These are phyloP conservation scores for Tuber melanosporum DNA, from an alignment of 495 filamentous ascomycete species.

Conservation along the genomic window DNA sequence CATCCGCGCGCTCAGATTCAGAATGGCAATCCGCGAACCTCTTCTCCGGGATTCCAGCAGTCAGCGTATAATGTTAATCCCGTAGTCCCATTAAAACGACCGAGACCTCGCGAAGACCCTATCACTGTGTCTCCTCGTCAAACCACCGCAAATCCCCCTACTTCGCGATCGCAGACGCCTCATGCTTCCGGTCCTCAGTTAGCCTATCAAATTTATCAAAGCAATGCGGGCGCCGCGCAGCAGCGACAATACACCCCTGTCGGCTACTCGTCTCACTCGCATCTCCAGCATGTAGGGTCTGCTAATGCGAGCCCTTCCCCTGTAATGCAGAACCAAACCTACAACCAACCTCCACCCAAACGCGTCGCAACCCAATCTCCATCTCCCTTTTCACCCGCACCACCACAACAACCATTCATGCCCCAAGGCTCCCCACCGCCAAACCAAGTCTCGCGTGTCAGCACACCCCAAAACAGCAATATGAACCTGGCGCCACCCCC, in stretches of 20 bases:
- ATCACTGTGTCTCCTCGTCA: conserved; percentile 75
- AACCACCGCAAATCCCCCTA: conserved; percentile 63
- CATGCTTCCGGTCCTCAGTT: conserved; percentile 38
- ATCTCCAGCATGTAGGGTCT: conserved; percentile 74
- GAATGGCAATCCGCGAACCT: conserved; percentile 75
- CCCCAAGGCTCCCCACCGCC: conserved; percentile 71
- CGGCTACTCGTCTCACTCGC: conserved; percentile 55
- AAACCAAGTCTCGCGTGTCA: conserved; percentile 65
- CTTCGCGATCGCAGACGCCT: conserved; percentile 88
- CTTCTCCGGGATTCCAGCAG: conserved; percentile 67
- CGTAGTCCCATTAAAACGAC: conserved; percentile 80
- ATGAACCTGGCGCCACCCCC: conserved; percentile 47
- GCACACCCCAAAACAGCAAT: conserved; percentile 62
- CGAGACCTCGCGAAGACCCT: conserved; percentile 74
- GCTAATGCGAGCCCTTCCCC: conserved; percentile 82
- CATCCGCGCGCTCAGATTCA: conserved; percentile 63
- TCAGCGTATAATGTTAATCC: conserved; percentile 72
- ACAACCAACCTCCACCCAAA: conserved; percentile 61
- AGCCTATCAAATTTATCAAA: conserved; percentile 42
- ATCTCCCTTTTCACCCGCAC: conserved; percentile 78
- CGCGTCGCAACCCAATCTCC: conserved; percentile 85
- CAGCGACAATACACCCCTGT: conserved; percentile 54
- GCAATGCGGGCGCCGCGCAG: conserved; percentile 56
- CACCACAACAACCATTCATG: conserved; percentile 58
- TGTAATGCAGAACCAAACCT: conserved; percentile 69